Evolutionary conservation across 805 yeast genomes (phyloP), one percentile per base, ranked within the genome.

Genomic region (Yarrowia phangngaensis): DNA sequence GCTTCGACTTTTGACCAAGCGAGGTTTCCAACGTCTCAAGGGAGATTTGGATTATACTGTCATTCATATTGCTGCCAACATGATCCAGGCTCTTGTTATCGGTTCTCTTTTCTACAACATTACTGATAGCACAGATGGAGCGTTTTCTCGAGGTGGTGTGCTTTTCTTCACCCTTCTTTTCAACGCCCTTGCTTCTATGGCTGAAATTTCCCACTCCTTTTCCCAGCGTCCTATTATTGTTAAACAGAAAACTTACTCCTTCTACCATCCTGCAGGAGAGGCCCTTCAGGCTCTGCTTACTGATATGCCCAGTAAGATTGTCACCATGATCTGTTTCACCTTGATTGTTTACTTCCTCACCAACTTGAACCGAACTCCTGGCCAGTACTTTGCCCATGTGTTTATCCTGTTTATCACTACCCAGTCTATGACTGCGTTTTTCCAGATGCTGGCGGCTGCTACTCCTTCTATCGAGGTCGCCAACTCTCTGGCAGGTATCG

Each of bases 231-330:
- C 80, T 38, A 77, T 84, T 54, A 72, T 82, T 20, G 75, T 74
- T 56, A 84, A 84, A 59, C 94, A 84, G 60, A 79, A 80, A 58
- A 72, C 74, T 40, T 84, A 80, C 56, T 79, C 86, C 0, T 72
- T 84, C 51, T 85, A 82, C 61, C 78, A 79, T 52, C 88, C 89
- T 3, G 73, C 86, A 11, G 79, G 85, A 3, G 90, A 83, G 58
- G 83, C 86, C 1, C 56, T 84, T 4, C 80, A 86, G 0, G 68
- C 78, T 4, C 68, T 79, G 35, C 52, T 81, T 4, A 72, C 84
- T 3, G 81, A 78, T 43, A 62, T 84, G 52, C 89, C 90, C 3
- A 70, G 77, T 49, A 82, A 82, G 63, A 53, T 75, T 22, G 54
- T 70, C 24, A 68, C 73, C 28, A 59, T 71, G 20, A 58, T 75